phyloP scores from a whole-genome alignment of 2,329 filamentous ascomycete species.

The Penicillium thymicola region DNA sequence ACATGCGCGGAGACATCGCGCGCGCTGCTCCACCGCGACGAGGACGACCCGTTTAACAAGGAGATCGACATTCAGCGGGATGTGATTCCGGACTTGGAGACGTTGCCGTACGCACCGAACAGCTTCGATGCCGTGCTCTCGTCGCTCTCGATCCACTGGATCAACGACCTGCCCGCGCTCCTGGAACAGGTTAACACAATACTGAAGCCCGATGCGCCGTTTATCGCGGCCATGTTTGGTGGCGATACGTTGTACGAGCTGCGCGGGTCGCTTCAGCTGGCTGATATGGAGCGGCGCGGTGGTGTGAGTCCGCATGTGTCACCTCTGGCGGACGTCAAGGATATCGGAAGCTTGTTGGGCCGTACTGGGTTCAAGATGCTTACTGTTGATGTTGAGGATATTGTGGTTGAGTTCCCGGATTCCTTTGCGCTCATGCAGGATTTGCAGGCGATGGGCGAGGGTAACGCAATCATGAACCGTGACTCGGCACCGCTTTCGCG shows the following conservation, averaged over 20 bases:
- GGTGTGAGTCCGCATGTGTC: constrained; percentile 89
- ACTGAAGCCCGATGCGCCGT: constrained; percentile 85
- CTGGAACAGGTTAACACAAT: constrained; percentile 80
- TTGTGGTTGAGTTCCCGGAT: constrained; percentile 90
- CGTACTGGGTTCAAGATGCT: constrained; percentile 91
- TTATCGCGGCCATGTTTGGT: constrained; percentile 94
- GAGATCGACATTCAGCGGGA: constrained; percentile 69
- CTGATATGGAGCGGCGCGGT: constrained; percentile 85
- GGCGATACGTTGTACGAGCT: constrained; percentile 93
- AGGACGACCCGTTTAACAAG: constrained; percentile 62
- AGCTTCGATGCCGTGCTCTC: constrained; percentile 89
- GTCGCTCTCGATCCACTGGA: constrained; percentile 89
- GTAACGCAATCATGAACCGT: constrained; percentile 80
- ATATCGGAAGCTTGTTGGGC: constrained; percentile 82
- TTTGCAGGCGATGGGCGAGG: constrained; percentile 93
- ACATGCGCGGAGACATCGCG: constrained; percentile 79
- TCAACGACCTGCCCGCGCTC: constrained; percentile 88
- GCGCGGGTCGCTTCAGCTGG: constrained; percentile 86
- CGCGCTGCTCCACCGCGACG: constrained; percentile 75
- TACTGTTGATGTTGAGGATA: constrained; percentile 96
- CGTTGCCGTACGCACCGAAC: constrained; percentile 69
- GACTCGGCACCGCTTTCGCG: constrained; percentile 73
- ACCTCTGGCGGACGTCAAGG: constrained; percentile 84
- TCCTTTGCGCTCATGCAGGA: constrained; percentile 90
- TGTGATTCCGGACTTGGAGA: constrained; percentile 65